Conservation (phyloP, 2,329 filamentous ascomycete species). For the Sphaerulina musiva region DNA sequence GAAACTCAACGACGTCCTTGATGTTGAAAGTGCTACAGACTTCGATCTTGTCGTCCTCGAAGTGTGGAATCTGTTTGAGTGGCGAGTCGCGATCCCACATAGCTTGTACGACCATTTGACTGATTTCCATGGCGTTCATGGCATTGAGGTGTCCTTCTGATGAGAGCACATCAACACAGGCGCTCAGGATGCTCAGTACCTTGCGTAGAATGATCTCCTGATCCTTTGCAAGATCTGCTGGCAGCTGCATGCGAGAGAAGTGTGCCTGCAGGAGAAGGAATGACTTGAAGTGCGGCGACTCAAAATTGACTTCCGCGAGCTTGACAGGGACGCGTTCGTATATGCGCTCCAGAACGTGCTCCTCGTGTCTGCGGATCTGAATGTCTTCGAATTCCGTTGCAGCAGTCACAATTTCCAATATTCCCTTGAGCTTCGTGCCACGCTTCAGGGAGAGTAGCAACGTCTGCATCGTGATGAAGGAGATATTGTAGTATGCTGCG, state of each 20-base stretch:
- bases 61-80: conserved; percentile 95
- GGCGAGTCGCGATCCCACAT: conserved; percentile 99
- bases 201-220: conserved; percentile 83
- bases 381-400: conserved; percentile 95
- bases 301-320: conserved; percentile 77
- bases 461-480: conserved; percentile 98
- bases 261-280: conserved; percentile 96
- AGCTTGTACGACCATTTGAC: conserved; percentile 96
- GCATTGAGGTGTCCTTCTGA: conserved; percentile 95
- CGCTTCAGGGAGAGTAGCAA: conserved; percentile 84
- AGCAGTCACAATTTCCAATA: conserved; percentile 92
- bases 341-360: conserved; percentile 77
- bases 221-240: conserved; percentile 91
- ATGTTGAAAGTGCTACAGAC: conserved; percentile 74
- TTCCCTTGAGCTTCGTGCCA: conserved; percentile 90
- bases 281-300: conserved; percentile 97
- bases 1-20: conserved; percentile 94
- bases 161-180: conserved; percentile 88
- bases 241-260: conserved; percentile 94
- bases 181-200: conserved; percentile 79
- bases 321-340: conserved; percentile 94
- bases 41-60: conserved; percentile 74
- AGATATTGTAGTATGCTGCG: conserved; percentile 97
- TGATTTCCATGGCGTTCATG: conserved; percentile 98
- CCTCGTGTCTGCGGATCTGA: conserved; percentile 89